Percentiles rank a stretch among this genome's conserved stretches.
phyloP scores from a whole-genome alignment of 2,329 filamentous ascomycete species.

The Colletotrichum scovillei region DNA sequence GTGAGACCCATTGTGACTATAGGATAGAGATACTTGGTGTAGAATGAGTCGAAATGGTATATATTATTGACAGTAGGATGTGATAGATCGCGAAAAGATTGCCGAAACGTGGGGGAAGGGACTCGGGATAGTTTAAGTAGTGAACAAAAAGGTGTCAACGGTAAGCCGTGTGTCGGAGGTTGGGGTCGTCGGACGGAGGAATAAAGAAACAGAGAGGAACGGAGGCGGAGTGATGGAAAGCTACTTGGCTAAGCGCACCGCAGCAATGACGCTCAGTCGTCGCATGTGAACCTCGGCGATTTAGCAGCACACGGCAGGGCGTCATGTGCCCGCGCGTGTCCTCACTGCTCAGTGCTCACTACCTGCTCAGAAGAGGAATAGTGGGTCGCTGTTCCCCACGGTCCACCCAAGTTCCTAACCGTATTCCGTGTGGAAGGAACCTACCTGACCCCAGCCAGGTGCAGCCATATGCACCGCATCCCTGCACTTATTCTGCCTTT shows the following conservation, averaged over 20 bases:
- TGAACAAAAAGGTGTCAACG: slow-evolving; percentile 12
- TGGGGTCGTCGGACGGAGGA: slow-evolving; percentile 25
- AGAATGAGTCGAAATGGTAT: not conserved
- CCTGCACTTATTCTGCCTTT: not conserved
- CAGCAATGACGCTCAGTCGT: slow-evolving; percentile 34
- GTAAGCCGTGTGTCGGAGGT: slow-evolving; percentile 29
- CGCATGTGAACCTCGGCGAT: slow-evolving; percentile 39
- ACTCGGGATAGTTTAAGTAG: slow-evolving; percentile 31
- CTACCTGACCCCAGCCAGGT: not conserved
- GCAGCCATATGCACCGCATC: not conserved
- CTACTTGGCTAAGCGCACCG: not conserved
- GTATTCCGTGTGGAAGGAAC: not conserved
- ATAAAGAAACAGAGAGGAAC: slow-evolving; percentile 6
- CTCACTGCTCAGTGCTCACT: not conserved
- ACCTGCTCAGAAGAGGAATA: not conserved
- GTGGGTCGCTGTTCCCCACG: not conserved
- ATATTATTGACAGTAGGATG: not conserved
- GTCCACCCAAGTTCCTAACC: too few relatives aligned
- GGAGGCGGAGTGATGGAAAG: not conserved
- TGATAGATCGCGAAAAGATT: slow-evolving; percentile 12
- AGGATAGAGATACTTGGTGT: not conserved
- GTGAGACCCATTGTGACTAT: slow-evolving; percentile 74
- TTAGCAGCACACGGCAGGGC: slow-evolving; percentile 10
- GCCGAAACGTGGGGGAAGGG: slow-evolving; percentile 17
- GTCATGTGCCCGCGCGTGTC: slow-evolving; percentile 29